phyloP scores from a whole-genome alignment of 1,284 basidiomycete species.

The Ustilago curta region DNA sequence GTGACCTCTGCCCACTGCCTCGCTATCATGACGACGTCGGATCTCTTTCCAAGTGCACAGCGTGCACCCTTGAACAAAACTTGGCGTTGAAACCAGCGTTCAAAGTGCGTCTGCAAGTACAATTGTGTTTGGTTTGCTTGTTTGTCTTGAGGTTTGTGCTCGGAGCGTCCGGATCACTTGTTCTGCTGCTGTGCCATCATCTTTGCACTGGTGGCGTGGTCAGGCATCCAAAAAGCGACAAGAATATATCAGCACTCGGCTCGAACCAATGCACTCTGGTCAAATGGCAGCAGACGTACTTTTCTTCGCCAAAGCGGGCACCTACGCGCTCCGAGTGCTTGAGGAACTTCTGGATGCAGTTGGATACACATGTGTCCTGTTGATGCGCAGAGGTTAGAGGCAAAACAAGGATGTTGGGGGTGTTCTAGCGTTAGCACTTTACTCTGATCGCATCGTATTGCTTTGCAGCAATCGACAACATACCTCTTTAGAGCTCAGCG shows the following conservation, averaged over 20 bases:
- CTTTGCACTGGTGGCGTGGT: conserved; percentile 24
- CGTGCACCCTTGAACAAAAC: too few species aligned
- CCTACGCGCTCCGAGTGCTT: conserved; percentile 96
- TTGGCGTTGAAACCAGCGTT: neutral
- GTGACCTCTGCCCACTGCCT: neutral
- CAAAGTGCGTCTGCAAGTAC: conserved; percentile 2
- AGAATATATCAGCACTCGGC: neutral
- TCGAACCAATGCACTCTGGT: too few species aligned
- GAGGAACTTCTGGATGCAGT: conserved; percentile 90
- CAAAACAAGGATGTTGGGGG: too few species aligned
- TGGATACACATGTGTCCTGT: conserved; percentile 74
- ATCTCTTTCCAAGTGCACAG: neutral
- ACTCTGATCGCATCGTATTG: too few species aligned
- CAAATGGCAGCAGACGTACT: conserved; percentile 40
- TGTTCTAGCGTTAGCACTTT: too few species aligned
- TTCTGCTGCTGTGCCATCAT: conserved; percentile 53
- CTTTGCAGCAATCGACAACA: neutral
- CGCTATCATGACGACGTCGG: neutral
- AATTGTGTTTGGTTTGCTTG: too few species aligned
- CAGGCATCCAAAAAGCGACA: too few species aligned
- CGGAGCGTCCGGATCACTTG: conserved; percentile 18
- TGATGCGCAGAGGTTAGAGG: neutral
- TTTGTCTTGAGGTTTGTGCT: conserved; percentile 2
- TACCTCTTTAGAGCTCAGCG: conserved; percentile 92
- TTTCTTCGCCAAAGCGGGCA: conserved; percentile 77